Percentiles rank a stretch among this genome's conserved stretches.
Conservation (phyloP, 2,329 filamentous ascomycete species). For the Aspergillus costaricaensis region DNA sequence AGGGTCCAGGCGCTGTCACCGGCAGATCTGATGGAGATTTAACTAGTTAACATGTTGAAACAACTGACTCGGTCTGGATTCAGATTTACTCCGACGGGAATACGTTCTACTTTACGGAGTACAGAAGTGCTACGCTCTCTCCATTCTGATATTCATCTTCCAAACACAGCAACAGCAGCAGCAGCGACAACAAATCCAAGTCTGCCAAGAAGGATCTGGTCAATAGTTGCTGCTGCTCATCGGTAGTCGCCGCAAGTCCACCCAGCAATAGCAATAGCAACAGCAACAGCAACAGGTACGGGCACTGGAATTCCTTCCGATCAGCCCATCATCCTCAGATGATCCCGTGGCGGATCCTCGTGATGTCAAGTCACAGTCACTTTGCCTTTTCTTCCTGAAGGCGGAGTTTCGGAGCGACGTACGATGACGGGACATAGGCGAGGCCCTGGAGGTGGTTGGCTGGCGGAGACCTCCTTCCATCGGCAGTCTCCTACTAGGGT, state of each 20-base stretch:
- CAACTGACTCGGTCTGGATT: background rate
- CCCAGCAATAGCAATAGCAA: background rate
- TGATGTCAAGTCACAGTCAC: constrained; percentile 1
- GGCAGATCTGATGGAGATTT: too few relatives aligned
- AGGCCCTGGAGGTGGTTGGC: background rate
- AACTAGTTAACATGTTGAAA: too few relatives aligned
- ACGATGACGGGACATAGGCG: background rate
- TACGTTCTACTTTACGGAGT: background rate
- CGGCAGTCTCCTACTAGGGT: background rate
- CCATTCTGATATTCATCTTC: background rate
- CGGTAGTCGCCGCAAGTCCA: background rate
- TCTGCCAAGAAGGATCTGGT: background rate
- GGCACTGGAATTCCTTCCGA: background rate
- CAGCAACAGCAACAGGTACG: too few relatives aligned
- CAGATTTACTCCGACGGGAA: background rate
- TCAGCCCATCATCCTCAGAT: constrained; percentile 11
- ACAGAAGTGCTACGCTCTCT: too few relatives aligned
- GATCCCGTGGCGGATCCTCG: constrained; percentile 10
- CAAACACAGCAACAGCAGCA: background rate
- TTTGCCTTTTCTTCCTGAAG: background rate
- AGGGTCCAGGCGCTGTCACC: background rate
- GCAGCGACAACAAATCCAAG: background rate
- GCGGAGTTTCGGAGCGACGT: too few relatives aligned
- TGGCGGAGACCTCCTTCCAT: constrained; percentile 2
- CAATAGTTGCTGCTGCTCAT: constrained; percentile 1